Evolutionary conservation across 495 filamentous ascomycete genomes (phyloP), one percentile per base, ranked within the genome.

Genomic region (Geoglossum glabrum): DNA sequence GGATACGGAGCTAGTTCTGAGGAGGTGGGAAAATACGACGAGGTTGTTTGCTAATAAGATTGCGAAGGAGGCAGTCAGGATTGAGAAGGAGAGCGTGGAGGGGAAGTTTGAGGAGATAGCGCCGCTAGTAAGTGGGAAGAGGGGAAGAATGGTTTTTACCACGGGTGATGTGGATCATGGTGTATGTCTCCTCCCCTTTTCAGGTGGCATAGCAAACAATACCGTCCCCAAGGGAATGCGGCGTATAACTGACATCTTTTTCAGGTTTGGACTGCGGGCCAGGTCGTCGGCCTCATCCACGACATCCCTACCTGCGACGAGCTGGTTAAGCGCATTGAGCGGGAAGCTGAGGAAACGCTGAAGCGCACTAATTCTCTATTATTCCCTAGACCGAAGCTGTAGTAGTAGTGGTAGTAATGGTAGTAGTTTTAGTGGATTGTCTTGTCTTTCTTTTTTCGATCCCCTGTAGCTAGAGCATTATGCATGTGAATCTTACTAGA

Each of bases 31-130:
- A 70, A 98, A 98, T 70, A 98, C 92, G 17, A 82, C 80, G 19
- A 75, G 92, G 27, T 70, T 98, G 63, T 98, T 85, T 70, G 79
- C 78, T 65, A 98, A 98, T 67, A 88, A 93, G 72, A 82, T 94
- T 28, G 79, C 90, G 0, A 73, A 80, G 64, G 78, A 89, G 64
- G 87, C 87, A 6, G 70, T 85, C 60, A 83, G 85, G 75, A 74
- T 93, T 57, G 92, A 98, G 74, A 72, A 72, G 61, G 85, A 89
- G 77, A 92, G 86, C 71, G 79, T 71, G 61, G 85, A 82, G 9
- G 92, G 90, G 33, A 85, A 96, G 59, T 98, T 98, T 63, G 78
- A 83, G 59, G 92, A 97, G 69, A 81, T 98, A 59, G 87, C 85
- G 30, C 86, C 85, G 50, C 87, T 77, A 63, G 87, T 98, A 25